phyloP scores from a whole-genome alignment of 2,329 filamentous ascomycete genomes.

The Fusarium temperatum region DNA sequence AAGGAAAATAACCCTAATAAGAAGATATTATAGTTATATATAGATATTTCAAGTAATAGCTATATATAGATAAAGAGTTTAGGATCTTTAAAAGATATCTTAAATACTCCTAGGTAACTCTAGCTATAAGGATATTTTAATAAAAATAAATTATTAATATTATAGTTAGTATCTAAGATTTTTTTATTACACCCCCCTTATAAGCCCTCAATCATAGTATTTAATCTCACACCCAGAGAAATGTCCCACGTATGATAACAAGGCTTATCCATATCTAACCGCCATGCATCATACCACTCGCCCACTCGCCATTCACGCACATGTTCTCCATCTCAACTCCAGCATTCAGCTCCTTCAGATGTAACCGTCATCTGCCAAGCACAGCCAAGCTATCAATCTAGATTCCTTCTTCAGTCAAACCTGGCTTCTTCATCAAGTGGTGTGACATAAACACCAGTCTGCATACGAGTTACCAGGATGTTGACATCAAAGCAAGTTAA shows the following conservation, averaged over 20 bases:
- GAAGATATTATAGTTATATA: background rate
- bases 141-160: background rate
- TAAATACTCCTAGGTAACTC: too few species aligned
- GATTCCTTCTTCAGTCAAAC: background rate
- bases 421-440: background rate
- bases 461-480: background rate
- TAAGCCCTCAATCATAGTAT: background rate
- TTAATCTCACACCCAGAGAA: background rate
- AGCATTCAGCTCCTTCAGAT: background rate
- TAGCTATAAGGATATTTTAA: background rate
- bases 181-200: background rate
- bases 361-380: background rate
- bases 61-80: too few species aligned
- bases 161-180: background rate
- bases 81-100: too few species aligned
- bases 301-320: background rate
- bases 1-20: background rate
- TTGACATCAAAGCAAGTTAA: background rate
- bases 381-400: background rate
- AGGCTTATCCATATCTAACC: background rate
- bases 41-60: background rate
- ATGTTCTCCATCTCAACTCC: background rate
- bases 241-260: background rate
- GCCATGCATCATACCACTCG: background rate
- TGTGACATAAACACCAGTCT: background rate